These are phyloP conservation scores for Sporobolus alterniflorus DNA, from an alignment of 202 grass and related monocot genomes.

Conservation along the genomic window DNA sequence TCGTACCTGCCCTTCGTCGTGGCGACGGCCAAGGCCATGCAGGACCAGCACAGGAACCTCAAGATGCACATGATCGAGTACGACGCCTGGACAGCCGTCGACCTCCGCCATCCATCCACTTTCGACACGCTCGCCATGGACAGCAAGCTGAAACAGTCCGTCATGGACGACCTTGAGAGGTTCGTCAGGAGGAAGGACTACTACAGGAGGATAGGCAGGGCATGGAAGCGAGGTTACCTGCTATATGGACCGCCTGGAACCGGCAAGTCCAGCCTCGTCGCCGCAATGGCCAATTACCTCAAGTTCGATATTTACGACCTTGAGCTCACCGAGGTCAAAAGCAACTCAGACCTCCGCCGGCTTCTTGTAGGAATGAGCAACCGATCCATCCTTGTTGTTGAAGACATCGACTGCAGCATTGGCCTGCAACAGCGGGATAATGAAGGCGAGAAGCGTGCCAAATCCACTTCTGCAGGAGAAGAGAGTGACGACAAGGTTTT, in stretches of 20 bases:
- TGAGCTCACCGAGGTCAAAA: slow-evolving; percentile 54
- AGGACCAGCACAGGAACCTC: slow-evolving; percentile 56
- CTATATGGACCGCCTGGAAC: slow-evolving; percentile 80
- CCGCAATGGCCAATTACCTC: slow-evolving; percentile 85
- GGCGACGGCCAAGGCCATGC: slow-evolving; percentile 55
- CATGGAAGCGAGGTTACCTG: slow-evolving; percentile 90
- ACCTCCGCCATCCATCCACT: slow-evolving; percentile 73
- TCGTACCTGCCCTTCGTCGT: slow-evolving; percentile 79
- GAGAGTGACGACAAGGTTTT: slow-evolving; percentile 55
- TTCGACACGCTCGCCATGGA: slow-evolving; percentile 85
- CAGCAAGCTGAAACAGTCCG: slow-evolving; percentile 44
- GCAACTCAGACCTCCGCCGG: slow-evolving; percentile 46
- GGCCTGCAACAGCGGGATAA: slow-evolving; percentile 45
- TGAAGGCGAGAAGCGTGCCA: neutral
- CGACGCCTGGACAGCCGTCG: slow-evolving; percentile 26
- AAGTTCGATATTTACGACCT: slow-evolving; percentile 88
- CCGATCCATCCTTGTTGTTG: slow-evolving; percentile 73
- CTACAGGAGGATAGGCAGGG: slow-evolving; percentile 73
- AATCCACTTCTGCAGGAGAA: neutral
- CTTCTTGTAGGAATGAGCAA: slow-evolving; percentile 67
- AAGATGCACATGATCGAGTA: slow-evolving; percentile 71
- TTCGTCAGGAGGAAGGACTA: slow-evolving; percentile 85
- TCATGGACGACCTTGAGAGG: slow-evolving; percentile 66
- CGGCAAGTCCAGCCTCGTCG: slow-evolving; percentile 86
- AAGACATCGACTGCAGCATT: slow-evolving; percentile 81